Base-by-base conservation (phyloP, 1,139 yeast species). In the Magnusiomyces sp. region DNA sequence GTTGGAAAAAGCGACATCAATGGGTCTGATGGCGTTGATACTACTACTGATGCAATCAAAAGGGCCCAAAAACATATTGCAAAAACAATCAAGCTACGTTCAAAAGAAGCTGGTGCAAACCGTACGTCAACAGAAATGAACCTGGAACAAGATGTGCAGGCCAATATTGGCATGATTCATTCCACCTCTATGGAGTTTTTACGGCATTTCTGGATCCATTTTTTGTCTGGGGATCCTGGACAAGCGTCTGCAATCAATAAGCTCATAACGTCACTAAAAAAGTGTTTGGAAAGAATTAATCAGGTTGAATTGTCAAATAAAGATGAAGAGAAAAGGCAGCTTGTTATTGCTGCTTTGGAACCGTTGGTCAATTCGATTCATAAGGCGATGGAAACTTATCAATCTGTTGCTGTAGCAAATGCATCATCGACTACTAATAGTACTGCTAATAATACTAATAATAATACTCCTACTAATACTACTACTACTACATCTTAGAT, bases 151-250 rank as follows among this genome's bases (percentile, higher is more conserved):
- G 51, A 51, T 31, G 53, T 62, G 11, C 48, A 58, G 32, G 64
- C 60, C 34, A 59, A 60, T 38, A 58, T 64, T 7, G 59, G 58
- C 31, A 50, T 78, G 33, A 70, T 79, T 17, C 89, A 83, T 60
- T 76, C 81, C 1, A 81, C 90, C 0, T 77, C 88, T 1, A 73
- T 80, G 40, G 92, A 83, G 62, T 83, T 83, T 59, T 63, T 83
- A 44, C 75, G 79, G 51, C 90, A 83, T 62, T 83, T 83, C 61
- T 83, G 88, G 83, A 62, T 73, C 5, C 80, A 79, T 59, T 79
- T 77, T 58, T 75, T 74, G 55, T 76, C 80, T 32, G 79, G 80
- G 11, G 83, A 79, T 49, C 72, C 77, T 16, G 68, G 75, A 23
- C 76, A 76, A 53, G 79, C 77, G 10, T 57, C 60, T 1, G 69